Conservation (phyloP, 2,329 filamentous ascomycete genomes). For the Hymenoscyphus repandus region DNA sequence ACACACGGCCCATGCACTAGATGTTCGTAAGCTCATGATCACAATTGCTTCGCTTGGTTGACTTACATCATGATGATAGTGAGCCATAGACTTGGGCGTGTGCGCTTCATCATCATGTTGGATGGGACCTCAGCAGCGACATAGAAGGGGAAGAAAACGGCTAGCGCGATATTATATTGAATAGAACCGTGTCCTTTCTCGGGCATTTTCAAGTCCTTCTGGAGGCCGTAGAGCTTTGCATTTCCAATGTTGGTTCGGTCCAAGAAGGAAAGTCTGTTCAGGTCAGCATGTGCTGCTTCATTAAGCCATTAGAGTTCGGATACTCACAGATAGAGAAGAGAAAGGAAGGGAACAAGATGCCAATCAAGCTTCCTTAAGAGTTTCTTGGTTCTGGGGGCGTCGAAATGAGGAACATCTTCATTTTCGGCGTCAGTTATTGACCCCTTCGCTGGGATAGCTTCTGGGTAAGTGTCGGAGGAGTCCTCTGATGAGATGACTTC, state of each 20-base stretch:
- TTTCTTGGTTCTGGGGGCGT: constrained; percentile 14
- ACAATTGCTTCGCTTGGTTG: neutral
- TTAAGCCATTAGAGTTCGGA: neutral
- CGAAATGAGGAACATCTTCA: constrained; percentile 10
- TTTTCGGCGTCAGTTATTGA: neutral
- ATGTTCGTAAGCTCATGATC: neutral
- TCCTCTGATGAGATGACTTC: neutral
- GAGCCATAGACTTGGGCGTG: constrained; percentile 53
- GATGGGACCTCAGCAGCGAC: constrained; percentile 29
- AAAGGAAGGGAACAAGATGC: constrained; percentile 38
- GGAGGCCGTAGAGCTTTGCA: constrained; percentile 27
- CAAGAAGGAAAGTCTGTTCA: constrained; percentile 24
- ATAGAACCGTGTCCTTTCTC: constrained; percentile 19
- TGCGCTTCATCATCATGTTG: constrained; percentile 35
- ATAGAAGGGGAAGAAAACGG: constrained; percentile 30
- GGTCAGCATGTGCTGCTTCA: neutral
- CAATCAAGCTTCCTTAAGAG: constrained; percentile 26
- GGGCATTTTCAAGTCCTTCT: constrained; percentile 29
- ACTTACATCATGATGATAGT: constrained; percentile 51
- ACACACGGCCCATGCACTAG: constrained; percentile 54
- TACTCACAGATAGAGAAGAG: constrained; percentile 45
- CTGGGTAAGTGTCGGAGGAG: neutral
- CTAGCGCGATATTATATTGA: constrained; percentile 29
- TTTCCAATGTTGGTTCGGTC: constrained; percentile 31
- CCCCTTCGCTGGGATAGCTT: neutral